Evolutionary conservation across 2,329 filamentous ascomycete genomes (phyloP).

Genomic region (Basipetospora chlamydospora): DNA sequence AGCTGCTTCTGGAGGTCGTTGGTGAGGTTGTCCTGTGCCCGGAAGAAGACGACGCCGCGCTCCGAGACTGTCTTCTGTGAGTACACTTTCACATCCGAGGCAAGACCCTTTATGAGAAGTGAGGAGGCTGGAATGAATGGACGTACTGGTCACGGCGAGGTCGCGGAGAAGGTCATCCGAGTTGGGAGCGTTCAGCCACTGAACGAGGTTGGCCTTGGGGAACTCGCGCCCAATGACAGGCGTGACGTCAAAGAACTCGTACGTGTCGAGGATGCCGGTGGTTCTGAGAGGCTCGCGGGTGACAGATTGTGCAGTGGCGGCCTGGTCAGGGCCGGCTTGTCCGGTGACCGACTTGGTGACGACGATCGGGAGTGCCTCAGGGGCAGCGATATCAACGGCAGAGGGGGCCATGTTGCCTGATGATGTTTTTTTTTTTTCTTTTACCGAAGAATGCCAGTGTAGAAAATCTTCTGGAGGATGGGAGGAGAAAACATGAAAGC

Average conservation of each 20-base stretch:
- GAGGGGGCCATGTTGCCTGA: too few species aligned
- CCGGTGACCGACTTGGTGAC: too few species aligned
- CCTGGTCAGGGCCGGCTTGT: too few species aligned
- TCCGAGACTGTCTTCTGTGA: constrained; percentile 39
- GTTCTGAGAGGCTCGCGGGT: constrained; percentile 31
- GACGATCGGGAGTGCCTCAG: too few species aligned
- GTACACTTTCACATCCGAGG: too few species aligned
- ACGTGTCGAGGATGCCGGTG: constrained; percentile 34
- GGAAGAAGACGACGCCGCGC: constrained; percentile 57
- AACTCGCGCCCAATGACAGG: constrained; percentile 50
- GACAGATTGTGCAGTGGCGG: too few species aligned
- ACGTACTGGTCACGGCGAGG: constrained; percentile 49
- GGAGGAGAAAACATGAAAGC: too few species aligned
- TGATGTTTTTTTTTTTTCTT: too few species aligned
- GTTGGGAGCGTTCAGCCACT: constrained; percentile 46
- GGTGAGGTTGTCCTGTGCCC: constrained; percentile 44
- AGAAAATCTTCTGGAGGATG: too few species aligned
- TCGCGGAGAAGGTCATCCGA: constrained; percentile 50
- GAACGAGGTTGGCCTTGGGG: constrained; percentile 40
- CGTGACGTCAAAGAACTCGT: constrained; percentile 43
- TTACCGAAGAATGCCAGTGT: too few species aligned
- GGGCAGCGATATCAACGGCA: too few species aligned
- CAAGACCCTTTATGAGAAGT: too few species aligned
- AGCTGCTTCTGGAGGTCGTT: constrained; percentile 53
- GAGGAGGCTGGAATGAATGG: not conserved